Evolutionary conservation across 169 alveolate species (phyloP).

Genomic region (Plasmodium coatneyi): DNA sequence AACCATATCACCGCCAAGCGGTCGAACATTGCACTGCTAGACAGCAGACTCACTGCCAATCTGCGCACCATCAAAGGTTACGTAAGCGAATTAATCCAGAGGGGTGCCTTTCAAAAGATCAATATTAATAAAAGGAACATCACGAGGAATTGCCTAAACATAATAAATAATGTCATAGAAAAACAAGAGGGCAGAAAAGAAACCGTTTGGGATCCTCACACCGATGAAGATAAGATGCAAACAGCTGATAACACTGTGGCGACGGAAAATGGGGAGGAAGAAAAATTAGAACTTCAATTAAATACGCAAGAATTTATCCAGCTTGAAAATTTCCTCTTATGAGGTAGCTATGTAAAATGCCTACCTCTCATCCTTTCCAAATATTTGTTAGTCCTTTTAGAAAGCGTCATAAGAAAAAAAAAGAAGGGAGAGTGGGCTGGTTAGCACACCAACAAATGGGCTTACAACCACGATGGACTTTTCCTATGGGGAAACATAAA

Average conservation of each 20-base stretch:
- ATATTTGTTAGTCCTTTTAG: neutral
- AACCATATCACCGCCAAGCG: neutral
- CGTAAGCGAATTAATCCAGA: neutral
- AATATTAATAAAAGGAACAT: neutral
- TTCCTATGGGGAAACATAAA: neutral
- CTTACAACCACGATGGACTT: neutral
- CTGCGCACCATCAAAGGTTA: slow-evolving; percentile 12
- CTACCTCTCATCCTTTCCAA: neutral
- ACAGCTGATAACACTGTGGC: neutral
- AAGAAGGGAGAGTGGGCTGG: neutral
- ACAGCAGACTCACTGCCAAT: slow-evolving; percentile 12
- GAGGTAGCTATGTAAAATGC: neutral
- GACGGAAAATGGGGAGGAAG: slow-evolving; percentile 1
- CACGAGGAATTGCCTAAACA: neutral
- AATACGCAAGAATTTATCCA: slow-evolving; percentile 72
- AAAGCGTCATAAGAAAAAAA: neutral
- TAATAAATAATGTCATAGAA: slow-evolving; percentile 52
- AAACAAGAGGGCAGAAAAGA: slow-evolving; percentile 9
- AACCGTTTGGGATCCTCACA: neutral
- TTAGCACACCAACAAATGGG: neutral
- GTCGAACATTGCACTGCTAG: slow-evolving; percentile 5
- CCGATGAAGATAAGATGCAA: neutral
- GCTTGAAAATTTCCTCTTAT: slow-evolving; percentile 47
- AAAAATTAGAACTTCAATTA: slow-evolving; percentile 27
- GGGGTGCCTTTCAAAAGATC: neutral